Conservation (phyloP, 768 basidiomycete species). For the Collybia sordida region DNA sequence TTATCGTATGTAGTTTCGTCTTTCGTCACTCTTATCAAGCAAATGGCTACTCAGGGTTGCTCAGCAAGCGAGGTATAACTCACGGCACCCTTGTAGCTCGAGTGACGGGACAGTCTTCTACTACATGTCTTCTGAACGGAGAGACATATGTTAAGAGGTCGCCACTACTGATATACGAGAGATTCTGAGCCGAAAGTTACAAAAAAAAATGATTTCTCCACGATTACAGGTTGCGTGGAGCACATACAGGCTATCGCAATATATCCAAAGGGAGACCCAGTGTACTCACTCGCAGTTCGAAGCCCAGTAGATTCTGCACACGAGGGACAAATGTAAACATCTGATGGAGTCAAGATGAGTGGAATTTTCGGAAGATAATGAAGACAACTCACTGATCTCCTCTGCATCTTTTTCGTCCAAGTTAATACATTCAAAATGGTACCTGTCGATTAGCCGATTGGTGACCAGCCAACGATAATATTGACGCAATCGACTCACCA, state of each 20-base stretch:
- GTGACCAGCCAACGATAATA: conserved; percentile 5
- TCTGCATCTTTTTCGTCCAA: conserved; percentile 63
- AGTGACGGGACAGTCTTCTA: conserved; percentile 15
- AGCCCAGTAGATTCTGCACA: conserved; percentile 63
- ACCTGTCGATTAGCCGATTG: conserved; percentile 46
- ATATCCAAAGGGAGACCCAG: conserved; percentile 28
- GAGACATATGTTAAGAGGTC: conserved; percentile 9
- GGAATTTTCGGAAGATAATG: conserved; percentile 1
- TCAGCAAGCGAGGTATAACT: conserved; percentile 16
- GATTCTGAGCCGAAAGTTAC: conserved; percentile 25
- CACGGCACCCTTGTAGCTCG: conserved; percentile 18
- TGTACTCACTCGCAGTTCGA: conserved; percentile 77
- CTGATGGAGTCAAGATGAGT: conserved; percentile 31
- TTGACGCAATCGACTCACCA: conserved; percentile 44
- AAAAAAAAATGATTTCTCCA: conserved; percentile 31
- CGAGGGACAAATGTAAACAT: conserved; percentile 52
- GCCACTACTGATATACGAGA: conserved; percentile 18
- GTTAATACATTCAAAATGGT: conserved; percentile 75
- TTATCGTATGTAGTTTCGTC: conserved; percentile 8
- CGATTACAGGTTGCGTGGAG: conserved; percentile 30
- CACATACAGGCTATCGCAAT: conserved; percentile 25
- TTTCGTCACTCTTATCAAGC: conserved; percentile 17
- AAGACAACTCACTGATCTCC: conserved; percentile 65
- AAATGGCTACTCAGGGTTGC: conserved; percentile 24
- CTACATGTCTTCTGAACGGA: conserved; percentile 17